phyloP scores from a whole-genome alignment of 2,329 filamentous ascomycete genomes.

The Aspergillus versicolor region DNA sequence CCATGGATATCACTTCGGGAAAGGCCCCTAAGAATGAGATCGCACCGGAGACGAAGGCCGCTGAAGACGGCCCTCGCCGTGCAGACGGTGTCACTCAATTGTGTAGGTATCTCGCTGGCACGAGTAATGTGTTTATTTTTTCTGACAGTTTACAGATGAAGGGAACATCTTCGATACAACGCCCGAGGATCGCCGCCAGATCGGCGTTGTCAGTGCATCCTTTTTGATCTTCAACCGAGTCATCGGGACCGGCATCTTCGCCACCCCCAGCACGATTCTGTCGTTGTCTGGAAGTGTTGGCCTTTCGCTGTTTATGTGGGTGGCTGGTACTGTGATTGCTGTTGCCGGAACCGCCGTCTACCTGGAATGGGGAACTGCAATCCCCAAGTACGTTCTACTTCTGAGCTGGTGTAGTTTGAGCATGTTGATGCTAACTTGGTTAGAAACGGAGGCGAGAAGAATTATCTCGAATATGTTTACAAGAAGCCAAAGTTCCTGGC shows the following conservation, averaged over 20 bases:
- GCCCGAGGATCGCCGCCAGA: slow-evolving; percentile 38
- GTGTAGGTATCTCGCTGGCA: slow-evolving; percentile 24
- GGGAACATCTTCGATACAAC: slow-evolving; percentile 36
- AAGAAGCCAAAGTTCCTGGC: slow-evolving; percentile 52
- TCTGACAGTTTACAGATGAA: slow-evolving; percentile 30
- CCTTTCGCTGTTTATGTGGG: slow-evolving; percentile 51
- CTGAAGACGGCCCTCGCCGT: slow-evolving; percentile 25
- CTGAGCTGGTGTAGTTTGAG: not conserved
- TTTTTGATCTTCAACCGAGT: slow-evolving; percentile 52
- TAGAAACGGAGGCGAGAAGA: slow-evolving; percentile 53
- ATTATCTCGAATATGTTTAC: slow-evolving; percentile 56
- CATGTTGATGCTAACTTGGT: slow-evolving; percentile 15
- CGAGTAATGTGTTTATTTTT: not conserved
- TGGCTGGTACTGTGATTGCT: slow-evolving; percentile 49
- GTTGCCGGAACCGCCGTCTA: slow-evolving; percentile 46
- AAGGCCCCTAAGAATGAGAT: slow-evolving; percentile 19
- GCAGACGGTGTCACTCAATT: slow-evolving; percentile 34
- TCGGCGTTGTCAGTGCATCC: slow-evolving; percentile 42
- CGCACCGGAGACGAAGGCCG: slow-evolving; percentile 21
- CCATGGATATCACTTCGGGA: slow-evolving; percentile 12
- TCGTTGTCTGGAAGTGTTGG: slow-evolving; percentile 47
- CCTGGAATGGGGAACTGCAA: slow-evolving; percentile 52
- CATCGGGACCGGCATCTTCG: slow-evolving; percentile 52
- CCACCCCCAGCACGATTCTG: slow-evolving; percentile 48
- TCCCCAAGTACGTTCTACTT: slow-evolving; percentile 40